Base-by-base conservation (phyloP, 148 eudicot species). In the Cornus suecica region DNA sequence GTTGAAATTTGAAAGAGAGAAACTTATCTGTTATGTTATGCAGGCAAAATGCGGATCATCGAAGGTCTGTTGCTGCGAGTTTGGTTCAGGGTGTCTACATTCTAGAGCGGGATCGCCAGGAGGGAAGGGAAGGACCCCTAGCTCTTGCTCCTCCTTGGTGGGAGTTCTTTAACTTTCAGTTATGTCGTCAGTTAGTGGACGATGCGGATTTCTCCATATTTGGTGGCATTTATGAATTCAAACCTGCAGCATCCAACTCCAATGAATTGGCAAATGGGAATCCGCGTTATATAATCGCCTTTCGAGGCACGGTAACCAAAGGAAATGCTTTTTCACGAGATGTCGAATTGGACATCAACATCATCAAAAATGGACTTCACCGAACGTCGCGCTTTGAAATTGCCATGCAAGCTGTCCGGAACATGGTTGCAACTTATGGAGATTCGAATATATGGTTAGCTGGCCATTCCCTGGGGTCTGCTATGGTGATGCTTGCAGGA, bases 401-500 rank as follows among this genome's bases (percentile, higher is more conserved):
- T 1, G 99, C 92, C 54, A 79, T 89, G 37, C 94, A 86, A 80
- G 88, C 92, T 5, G 92, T 90, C 16, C 80, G 97, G 28, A 82
- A 89, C 54, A 61, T 76, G 27, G 97, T 92, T 60, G 97, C 97
- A 41, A 74, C 86, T 16, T 84, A 83, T 68, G 91, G 93, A 70
- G 79, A 82, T 30, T 72, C 75, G 32, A 84, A 78, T 27, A 71
- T 92, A 13, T 94, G 97, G 96, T 48, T 92, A 77, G 79, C 97
- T 20, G 99, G 99, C n/a, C 95, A 90, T 73, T 95, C 99, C 32
- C 77, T 95, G 9, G 99, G 99, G 69, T 88, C 99, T 27, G 94
- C 97, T 74, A 88, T 95, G 89, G 94, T 88, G 30, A 80, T 92
- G 83, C 91, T 90, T 30, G 86, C 90, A n/a, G 99, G 99, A 1